Evolutionary conservation across 2,329 filamentous ascomycete genomes (phyloP), one percentile per base, ranked within the genome.

Genomic region (Fusarium xylarioides): DNA sequence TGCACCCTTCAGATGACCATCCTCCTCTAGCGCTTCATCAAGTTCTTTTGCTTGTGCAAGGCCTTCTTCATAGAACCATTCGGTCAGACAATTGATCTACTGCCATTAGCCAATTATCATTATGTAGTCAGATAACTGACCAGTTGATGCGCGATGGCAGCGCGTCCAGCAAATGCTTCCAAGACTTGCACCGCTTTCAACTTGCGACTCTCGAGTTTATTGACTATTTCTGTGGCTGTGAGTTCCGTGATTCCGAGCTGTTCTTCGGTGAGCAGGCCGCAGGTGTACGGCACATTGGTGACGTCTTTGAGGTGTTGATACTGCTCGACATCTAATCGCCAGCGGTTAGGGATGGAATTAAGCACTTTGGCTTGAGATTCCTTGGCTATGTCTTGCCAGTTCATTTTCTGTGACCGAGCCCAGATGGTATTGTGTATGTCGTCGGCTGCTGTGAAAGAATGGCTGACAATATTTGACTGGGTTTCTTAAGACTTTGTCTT

Each of bases 61-160:
- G 1, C 35, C 54, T 16, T 60, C 61, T 6, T 63, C 61, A 7
- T 49, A 60, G 11, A 49, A 60, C 43, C 55, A 60, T 19, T 63
- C 61, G 0, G 61, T 50, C 12, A 63, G 11, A 2, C 61, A 63
- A 18, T 63, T 63, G 10, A 37, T 8, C 61, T 63, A 37, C 19
- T 14, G 4, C 11, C 19, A 23, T 63, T 7, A 63, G 28, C 0
- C 7, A 4, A 11, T 7, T 10, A 15, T 4, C 10, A 11, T 9
- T 1, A 11, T 1, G 4, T 5, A 18, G 3, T 2, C 14, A 19
- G 0, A 32, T 10, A 5, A 42, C 35, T 19, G 1, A 63, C 60
- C 16, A 63, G 11, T 30, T 63, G 60, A 59, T 63, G 60, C 3
- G 60, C 35, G 3, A 63, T 35, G 1, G 53, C 30, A 59, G 60